phyloP scores from a whole-genome alignment of 345 rosid species.

The Microthlaspi erraticum region DNA sequence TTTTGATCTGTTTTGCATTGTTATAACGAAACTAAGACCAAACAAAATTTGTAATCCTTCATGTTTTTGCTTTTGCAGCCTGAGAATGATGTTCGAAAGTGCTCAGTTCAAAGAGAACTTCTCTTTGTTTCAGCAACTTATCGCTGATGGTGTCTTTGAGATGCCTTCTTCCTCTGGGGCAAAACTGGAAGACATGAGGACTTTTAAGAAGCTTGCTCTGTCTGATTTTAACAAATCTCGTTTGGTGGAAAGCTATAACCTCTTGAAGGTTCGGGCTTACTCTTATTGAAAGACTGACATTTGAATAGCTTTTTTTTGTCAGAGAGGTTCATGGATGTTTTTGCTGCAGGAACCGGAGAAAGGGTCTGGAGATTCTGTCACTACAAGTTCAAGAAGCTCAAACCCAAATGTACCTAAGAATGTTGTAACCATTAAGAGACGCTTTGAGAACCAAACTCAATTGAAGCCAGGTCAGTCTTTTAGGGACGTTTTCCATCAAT shows the following conservation, averaged over 20 bases:
- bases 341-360: conserved; percentile 57
- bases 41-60: conserved; percentile 2
- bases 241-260: conserved; percentile 68
- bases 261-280: conserved; percentile 59
- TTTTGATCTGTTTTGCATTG: conserved; percentile 22
- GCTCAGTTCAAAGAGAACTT: conserved; percentile 83
- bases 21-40: neutral
- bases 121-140: conserved; percentile 70
- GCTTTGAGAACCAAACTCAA: conserved; percentile 53
- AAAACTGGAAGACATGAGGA: conserved; percentile 60
- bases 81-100: conserved; percentile 77
- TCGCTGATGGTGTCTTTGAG: conserved; percentile 84
- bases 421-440: conserved; percentile 53
- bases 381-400: conserved; percentile 43
- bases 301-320: neutral
- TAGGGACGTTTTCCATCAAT: neutral
- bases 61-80: conserved; percentile 59
- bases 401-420: conserved; percentile 48
- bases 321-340: conserved; percentile 31
- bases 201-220: conserved; percentile 66
- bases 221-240: conserved; percentile 58
- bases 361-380: conserved; percentile 46
- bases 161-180: conserved; percentile 53
- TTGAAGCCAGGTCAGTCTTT: conserved; percentile 64
- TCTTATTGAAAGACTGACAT: conserved; percentile 14